A percentile compares a stretch with the other conserved stretches of the same genome.
Evolutionary conservation across 2,329 filamentous ascomycete genomes (phyloP).

Genomic region (Xylaria sp.): DNA sequence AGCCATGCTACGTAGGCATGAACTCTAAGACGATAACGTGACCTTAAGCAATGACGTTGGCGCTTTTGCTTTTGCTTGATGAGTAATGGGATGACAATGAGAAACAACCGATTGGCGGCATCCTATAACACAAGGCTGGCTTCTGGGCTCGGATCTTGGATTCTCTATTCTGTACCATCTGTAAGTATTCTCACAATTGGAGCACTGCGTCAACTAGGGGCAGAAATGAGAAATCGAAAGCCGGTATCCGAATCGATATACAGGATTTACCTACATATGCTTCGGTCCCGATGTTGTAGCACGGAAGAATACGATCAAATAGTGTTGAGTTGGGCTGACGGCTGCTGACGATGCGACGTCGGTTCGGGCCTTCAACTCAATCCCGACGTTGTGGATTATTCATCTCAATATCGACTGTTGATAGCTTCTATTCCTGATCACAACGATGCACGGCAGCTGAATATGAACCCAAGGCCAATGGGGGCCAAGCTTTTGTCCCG

Average conservation of each 20-base stretch:
- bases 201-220: background rate
- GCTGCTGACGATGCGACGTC: background rate
- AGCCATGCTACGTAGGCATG: background rate
- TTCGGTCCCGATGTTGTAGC: slow-evolving; percentile 27
- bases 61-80: background rate
- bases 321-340: slow-evolving; percentile 6
- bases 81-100: slow-evolving; percentile 2
- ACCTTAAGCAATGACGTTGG: background rate
- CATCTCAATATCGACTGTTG: background rate
- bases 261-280: slow-evolving; percentile 2
- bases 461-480: slow-evolving; percentile 13
- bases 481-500: background rate
- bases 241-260: background rate
- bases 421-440: background rate
- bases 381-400: background rate
- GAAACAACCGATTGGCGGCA: background rate
- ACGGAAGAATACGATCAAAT: background rate
- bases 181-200: background rate
- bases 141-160: slow-evolving; percentile 1
- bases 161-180: background rate
- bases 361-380: background rate
- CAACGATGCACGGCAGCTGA: background rate
- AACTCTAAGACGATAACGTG: background rate
- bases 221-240: background rate
- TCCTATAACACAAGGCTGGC: background rate